Evolutionary conservation across 352 stramenopile genomes (phyloP), one percentile per base, ranked within the genome.

Genomic region (Phytophthora lateralis): DNA sequence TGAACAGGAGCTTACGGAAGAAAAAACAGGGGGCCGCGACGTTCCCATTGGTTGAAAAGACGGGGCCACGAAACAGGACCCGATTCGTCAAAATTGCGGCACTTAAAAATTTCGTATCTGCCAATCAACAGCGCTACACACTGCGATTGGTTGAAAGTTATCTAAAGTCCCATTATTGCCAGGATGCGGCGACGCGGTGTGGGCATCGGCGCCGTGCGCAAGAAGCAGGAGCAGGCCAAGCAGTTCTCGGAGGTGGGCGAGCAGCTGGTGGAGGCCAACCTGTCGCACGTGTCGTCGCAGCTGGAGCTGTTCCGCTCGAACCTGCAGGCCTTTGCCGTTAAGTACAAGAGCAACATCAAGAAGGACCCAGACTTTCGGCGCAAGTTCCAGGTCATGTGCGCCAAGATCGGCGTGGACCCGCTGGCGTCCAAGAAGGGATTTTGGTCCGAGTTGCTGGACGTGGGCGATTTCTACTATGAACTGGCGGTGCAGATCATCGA

Each of bases 391-490:
- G 83, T 84, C 58, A 99, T 99, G 96, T 99, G 96, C 74, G 78
- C 78, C 43, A 97, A 95, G 54, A 97, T 99, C 55, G 97, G 97
- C 17, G 95, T 99, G 9, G 98, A 99, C 75, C 97, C 97, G 2
- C 78, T 99, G 7, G 91, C 94, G 1, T 98, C 94, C 4, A 97
- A 98, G 73, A 99, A 99, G 66, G 95, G 93, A 2, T 99, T 99
- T 66, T 99, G 97, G 98, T 96, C 88, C 12, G 89, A 97, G 69
- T 65, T 98, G 17, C 82, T 99, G 10, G 97, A 98, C 20, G 95
- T 99, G 39, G 97, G 97, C 10, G 96, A 99, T 58, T 99, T 99
- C 71, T 99, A 99, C 82, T 99, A 99, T 75, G 97, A 99, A 68
- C 77, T 99, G n/a, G 92, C 94, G 5, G 95, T 99, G 21, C 98